Conservation (phyloP, 78 protist genomes). For the Dictyostelium brefeldianum region DNA sequence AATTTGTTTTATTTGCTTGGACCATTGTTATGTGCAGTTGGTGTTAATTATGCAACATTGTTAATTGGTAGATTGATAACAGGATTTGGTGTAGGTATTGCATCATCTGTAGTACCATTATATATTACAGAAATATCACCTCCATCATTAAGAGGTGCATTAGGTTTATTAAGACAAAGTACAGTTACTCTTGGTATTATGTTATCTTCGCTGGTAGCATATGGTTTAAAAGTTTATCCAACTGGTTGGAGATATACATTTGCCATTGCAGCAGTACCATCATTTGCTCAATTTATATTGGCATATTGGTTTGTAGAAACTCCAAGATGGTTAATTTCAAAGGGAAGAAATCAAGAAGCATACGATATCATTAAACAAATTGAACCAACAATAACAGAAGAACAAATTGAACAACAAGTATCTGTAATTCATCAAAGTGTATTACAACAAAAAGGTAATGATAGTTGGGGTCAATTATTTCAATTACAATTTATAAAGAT, state of each 20-base stretch:
- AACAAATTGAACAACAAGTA: background rate
- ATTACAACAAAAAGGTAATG: slow-evolving; percentile 37
- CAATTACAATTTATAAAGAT: slow-evolving; percentile 25
- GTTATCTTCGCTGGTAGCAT: slow-evolving; percentile 57
- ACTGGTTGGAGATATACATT: slow-evolving; percentile 71
- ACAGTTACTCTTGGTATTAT: slow-evolving; percentile 70
- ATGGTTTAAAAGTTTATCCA: slow-evolving; percentile 25
- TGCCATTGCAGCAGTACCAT: slow-evolving; percentile 29
- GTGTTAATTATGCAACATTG: slow-evolving; percentile 32
- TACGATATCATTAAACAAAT: background rate
- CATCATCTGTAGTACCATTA: slow-evolving; percentile 54
- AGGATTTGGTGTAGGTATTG: slow-evolving; percentile 61
- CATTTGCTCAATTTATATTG: slow-evolving; percentile 19
- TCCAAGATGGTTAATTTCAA: slow-evolving; percentile 72
- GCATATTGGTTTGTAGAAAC: slow-evolving; percentile 60
- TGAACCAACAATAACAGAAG: background rate
- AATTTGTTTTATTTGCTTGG: slow-evolving; percentile 47
- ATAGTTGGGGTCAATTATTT: slow-evolving; percentile 49
- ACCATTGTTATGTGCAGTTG: slow-evolving; percentile 15
- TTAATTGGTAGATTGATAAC: slow-evolving; percentile 50
- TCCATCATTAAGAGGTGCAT: slow-evolving; percentile 35
- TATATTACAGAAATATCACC: slow-evolving; percentile 63
- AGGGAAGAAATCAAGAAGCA: slow-evolving; percentile 28
- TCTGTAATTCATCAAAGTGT: background rate
- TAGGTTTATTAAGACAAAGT: slow-evolving; percentile 64